phyloP scores from a whole-genome alignment of 2,329 filamentous ascomycete species.

The Nemania diffusa region DNA sequence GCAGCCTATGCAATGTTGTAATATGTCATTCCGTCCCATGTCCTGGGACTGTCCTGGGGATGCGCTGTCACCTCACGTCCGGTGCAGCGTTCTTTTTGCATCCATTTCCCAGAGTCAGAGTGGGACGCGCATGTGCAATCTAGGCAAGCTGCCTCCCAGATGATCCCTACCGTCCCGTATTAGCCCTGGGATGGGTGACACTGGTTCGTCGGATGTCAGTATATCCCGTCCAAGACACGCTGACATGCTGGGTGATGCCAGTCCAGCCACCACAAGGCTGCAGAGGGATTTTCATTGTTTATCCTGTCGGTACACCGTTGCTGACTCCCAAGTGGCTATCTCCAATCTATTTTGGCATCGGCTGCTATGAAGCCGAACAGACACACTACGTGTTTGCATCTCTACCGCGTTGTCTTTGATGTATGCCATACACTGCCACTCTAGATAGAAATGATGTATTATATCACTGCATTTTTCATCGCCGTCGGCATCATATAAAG shows the following conservation, averaged over 20 bases:
- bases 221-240: slow-evolving; percentile 8
- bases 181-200: slow-evolving; percentile 9
- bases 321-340: background rate
- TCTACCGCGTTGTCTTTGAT: background rate
- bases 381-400: background rate
- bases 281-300: background rate
- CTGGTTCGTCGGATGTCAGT: slow-evolving; percentile 15
- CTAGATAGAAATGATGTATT: background rate
- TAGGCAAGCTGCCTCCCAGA: background rate
- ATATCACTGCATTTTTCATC: background rate
- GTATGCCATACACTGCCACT: slow-evolving; percentile 11
- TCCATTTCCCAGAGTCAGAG: background rate
- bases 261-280: slow-evolving; percentile 12
- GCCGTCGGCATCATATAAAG: background rate
- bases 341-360: slow-evolving; percentile 26
- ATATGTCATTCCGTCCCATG: background rate
- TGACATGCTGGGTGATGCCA: background rate
- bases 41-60: background rate
- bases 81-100: background rate
- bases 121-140: background rate
- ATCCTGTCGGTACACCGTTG: background rate
- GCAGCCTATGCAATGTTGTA: no score
- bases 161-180: background rate
- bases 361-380: slow-evolving; percentile 16
- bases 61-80: background rate